phyloP scores from a whole-genome alignment of 768 basidiomycete genomes.

The Leccinum ochraceum region DNA sequence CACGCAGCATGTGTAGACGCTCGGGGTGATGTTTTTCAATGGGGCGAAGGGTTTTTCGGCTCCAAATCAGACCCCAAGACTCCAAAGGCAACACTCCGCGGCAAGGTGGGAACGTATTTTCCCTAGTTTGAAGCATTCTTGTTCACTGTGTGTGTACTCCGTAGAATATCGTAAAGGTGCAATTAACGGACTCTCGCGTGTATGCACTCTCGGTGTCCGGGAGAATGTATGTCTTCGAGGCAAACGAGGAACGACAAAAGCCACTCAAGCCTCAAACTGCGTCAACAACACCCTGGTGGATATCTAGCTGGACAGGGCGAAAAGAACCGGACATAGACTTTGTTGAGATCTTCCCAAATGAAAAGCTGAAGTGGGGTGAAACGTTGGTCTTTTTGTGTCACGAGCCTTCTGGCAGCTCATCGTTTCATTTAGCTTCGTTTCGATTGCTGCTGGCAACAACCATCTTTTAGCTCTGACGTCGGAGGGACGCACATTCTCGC shows the following conservation, averaged over 20 bases:
- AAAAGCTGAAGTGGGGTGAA: conserved; percentile 62
- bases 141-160: not conserved
- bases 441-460: conserved; percentile 71
- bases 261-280: conserved; percentile 40
- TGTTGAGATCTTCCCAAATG: conserved; percentile 59
- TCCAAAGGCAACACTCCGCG: conserved; percentile 59
- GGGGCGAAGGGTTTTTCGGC: conserved; percentile 68
- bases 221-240: conserved; percentile 66
- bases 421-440: conserved; percentile 54
- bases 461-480: conserved; percentile 75
- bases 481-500: conserved; percentile 71
- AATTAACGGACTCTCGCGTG: conserved; percentile 58
- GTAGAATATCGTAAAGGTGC: conserved; percentile 70
- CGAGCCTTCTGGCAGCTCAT: conserved; percentile 12
- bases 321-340: conserved; percentile 51
- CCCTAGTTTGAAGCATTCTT: not conserved
- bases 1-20: conserved; percentile 65
- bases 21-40: conserved; percentile 77
- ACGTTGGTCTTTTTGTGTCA: conserved; percentile 42
- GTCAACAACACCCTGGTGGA: conserved; percentile 59
- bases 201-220: conserved; percentile 83
- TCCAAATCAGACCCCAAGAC: conserved; percentile 26
- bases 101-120: conserved; percentile 49
- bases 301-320: conserved; percentile 58
- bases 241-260: conserved; percentile 50